Evolutionary conservation across 805 yeast species (phyloP), one percentile per base, ranked within the genome.

Genomic region (Kuraishia borneana): DNA sequence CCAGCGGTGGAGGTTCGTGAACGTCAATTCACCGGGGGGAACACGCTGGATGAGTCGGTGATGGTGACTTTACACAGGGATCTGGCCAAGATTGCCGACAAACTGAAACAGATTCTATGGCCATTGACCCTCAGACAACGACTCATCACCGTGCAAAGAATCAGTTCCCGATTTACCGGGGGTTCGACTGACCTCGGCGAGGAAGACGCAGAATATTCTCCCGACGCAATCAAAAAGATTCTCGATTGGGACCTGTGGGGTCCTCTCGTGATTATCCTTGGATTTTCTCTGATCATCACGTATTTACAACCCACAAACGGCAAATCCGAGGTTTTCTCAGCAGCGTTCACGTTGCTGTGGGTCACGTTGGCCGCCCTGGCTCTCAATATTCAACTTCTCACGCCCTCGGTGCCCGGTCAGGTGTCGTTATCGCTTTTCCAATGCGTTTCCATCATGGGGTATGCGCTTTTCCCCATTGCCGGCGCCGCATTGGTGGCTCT

Each of bases 241-340:
- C 41, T 71, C 34, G 78, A 72, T 36, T 73, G 79, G 79, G 79
- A 73, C 49, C 51, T 73, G 33, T 73, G 78, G 79, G 79, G 79
- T 1, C 79, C 79, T 2, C 49, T 73, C 30, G 60, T 72, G 16
- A 68, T 73, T 36, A 66, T 70, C 10, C 55, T 73, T 31, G 50
- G 56, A 9, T 71, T 65, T 41, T 58, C 73, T 16, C 64, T 70
- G 30, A 48, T 67, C 16, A 54, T 72, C 36, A 74, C 76, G 2
- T 54, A 65, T 36, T 47, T 70, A 9, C 63, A 58, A 40, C 44
- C 28, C 26, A 30, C 31, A 2, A 41, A 45, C 8, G 38, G 43
- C 3, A 43, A 51, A 26, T 61, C 71, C 21, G 65, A 63, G 37
- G 71, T 69, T 10, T 73, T 73, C 45, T 68, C 76, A 17, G 76